phyloP scores from a whole-genome alignment of 2,329 filamentous ascomycete species.

The Lachnellula hyalina region DNA sequence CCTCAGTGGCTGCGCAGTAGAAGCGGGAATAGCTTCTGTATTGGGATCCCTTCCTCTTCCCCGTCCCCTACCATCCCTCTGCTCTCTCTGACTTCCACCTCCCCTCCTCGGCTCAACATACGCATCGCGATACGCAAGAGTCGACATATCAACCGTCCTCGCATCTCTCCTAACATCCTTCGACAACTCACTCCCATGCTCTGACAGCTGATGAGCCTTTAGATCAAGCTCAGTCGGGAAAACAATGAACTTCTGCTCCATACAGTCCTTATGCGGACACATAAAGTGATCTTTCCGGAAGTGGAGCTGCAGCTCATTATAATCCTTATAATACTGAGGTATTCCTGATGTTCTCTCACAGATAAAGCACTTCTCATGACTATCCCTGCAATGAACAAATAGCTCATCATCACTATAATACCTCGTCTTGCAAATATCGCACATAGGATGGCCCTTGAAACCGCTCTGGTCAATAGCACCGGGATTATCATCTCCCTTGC shows the following conservation, averaged over 20 bases:
- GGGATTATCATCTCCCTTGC: slow-evolving; percentile 82
- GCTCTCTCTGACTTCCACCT: slow-evolving; percentile 40
- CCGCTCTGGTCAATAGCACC: slow-evolving; percentile 89
- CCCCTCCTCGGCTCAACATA: slow-evolving; percentile 55
- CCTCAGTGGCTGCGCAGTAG: slow-evolving; percentile 73
- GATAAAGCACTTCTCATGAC: slow-evolving; percentile 91
- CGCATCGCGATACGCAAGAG: slow-evolving; percentile 72
- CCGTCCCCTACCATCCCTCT: slow-evolving; percentile 39
- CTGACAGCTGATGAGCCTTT: slow-evolving; percentile 84
- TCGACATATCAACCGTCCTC: slow-evolving; percentile 77
- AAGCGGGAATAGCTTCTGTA: slow-evolving; percentile 68
- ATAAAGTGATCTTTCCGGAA: slow-evolving; percentile 84
- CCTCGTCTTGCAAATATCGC: slow-evolving; percentile 82
- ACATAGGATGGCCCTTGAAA: slow-evolving; percentile 93
- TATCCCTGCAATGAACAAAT: slow-evolving; percentile 86
- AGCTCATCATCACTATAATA: slow-evolving; percentile 97
- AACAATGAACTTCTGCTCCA: slow-evolving; percentile 97
- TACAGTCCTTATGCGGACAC: slow-evolving; percentile 77
- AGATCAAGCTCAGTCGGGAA: slow-evolving; percentile 93
- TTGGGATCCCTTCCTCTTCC: slow-evolving; percentile 81
- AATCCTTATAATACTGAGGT: slow-evolving; percentile 89
- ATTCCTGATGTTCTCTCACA: slow-evolving; percentile 63
- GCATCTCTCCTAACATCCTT: slow-evolving; percentile 82
- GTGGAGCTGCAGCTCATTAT: slow-evolving; percentile 78
- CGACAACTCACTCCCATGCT: slow-evolving; percentile 72